These are phyloP conservation scores for Arxiozyma heterogenica DNA, from an alignment of 1,139 yeast genomes.

Conservation along the genomic window DNA sequence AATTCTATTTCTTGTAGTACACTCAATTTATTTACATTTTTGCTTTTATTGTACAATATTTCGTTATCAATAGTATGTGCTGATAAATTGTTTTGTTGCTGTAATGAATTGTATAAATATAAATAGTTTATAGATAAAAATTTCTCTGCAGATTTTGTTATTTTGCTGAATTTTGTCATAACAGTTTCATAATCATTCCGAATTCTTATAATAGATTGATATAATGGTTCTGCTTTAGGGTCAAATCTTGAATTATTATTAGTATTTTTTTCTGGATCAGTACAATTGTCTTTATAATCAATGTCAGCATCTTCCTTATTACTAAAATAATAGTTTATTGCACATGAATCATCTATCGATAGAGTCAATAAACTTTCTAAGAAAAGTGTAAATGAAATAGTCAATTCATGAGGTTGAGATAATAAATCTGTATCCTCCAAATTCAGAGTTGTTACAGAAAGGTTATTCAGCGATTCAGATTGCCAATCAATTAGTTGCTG, in stretches of 20 bases:
- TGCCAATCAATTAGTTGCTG: conserved; percentile 69
- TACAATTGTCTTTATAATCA: background rate
- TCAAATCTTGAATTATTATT: conserved; percentile 3
- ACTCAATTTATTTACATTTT: conserved; percentile 11
- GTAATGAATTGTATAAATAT: conserved; percentile 24
- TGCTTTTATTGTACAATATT: conserved; percentile 2
- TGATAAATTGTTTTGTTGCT: conserved; percentile 17
- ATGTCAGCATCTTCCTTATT: background rate
- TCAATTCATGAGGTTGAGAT: conserved; percentile 52
- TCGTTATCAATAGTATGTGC: conserved; percentile 1
- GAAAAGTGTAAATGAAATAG: conserved; percentile 73
- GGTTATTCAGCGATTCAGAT: conserved; percentile 54
- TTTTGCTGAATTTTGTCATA: conserved; percentile 57
- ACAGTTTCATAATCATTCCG: conserved; percentile 72
- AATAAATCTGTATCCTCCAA: conserved; percentile 27
- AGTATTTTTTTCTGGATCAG: background rate
- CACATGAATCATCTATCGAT: conserved; percentile 1
- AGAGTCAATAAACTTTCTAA: conserved; percentile 65
- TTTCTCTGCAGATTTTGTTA: conserved; percentile 49
- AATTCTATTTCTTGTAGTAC: conserved; percentile 24
- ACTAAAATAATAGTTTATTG: background rate
- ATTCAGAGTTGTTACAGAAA: conserved; percentile 24
- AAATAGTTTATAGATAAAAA: conserved; percentile 70
- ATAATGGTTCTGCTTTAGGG: conserved; percentile 57
- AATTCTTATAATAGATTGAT: conserved; percentile 56